phyloP scores from a whole-genome alignment of 352 stramenopile species.

The Globisporangium viniferum region DNA sequence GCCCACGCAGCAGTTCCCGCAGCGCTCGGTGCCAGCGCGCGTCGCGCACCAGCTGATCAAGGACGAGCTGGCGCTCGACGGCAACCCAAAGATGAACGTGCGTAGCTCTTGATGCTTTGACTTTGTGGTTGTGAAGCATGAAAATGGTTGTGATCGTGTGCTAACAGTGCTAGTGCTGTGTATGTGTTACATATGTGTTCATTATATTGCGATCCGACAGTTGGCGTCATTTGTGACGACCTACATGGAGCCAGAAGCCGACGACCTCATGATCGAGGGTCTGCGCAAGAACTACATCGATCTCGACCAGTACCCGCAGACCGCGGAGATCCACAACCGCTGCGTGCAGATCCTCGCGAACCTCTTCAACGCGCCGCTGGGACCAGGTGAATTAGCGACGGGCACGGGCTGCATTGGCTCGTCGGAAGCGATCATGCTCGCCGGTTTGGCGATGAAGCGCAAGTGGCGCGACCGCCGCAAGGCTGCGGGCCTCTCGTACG shows the following conservation, averaged over 20 bases:
- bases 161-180: not conserved
- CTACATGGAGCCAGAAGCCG: slow-evolving; percentile 89
- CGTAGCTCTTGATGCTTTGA: slow-evolving; percentile 4
- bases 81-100: slow-evolving; percentile 89
- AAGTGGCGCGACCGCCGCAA: slow-evolving; percentile 86
- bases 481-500: slow-evolving; percentile 65
- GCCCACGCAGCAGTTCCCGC: slow-evolving; percentile 63
- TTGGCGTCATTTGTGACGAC: slow-evolving; percentile 91
- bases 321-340: slow-evolving; percentile 91
- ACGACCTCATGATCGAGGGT: slow-evolving; percentile 88
- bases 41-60: slow-evolving; percentile 88
- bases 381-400: slow-evolving; percentile 49
- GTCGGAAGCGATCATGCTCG: slow-evolving; percentile 91
- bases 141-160: not conserved
- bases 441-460: slow-evolving; percentile 89
- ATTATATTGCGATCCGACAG: slow-evolving; percentile 12
- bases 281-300: slow-evolving; percentile 93
- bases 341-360: slow-evolving; percentile 92
- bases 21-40: slow-evolving; percentile 60
- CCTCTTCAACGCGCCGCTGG: slow-evolving; percentile 82
- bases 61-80: slow-evolving; percentile 87
- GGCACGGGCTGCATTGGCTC: slow-evolving; percentile 91
- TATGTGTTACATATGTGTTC: not conserved
- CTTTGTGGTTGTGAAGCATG: not conserved
- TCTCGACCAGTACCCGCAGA: slow-evolving; percentile 91